Conservation (phyloP, 352 stramenopile species). For the Phytophthora crassamura region DNA sequence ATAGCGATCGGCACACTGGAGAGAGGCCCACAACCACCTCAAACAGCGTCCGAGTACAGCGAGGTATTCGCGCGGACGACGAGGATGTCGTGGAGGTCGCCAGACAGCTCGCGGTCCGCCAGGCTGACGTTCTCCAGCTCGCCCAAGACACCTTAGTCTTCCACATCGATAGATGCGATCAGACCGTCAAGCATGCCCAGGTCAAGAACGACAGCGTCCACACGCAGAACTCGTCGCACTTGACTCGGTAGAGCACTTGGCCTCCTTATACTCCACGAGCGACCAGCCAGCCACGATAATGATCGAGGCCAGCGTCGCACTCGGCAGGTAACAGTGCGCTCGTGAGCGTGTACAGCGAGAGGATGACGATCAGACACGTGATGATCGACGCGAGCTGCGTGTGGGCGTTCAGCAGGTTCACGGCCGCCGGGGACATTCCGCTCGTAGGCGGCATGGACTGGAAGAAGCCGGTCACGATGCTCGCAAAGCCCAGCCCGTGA, state of each 20-base stretch:
- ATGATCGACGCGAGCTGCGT: slow-evolving; percentile 86
- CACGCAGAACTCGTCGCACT: slow-evolving; percentile 56
- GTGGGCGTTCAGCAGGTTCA: slow-evolving; percentile 85
- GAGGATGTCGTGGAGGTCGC: slow-evolving; percentile 35
- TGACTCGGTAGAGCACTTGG: slow-evolving; percentile 72
- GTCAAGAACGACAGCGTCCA: slow-evolving; percentile 50
- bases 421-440: slow-evolving; percentile 85
- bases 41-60: slow-evolving; percentile 49
- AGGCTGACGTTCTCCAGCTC: slow-evolving; percentile 39
- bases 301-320: slow-evolving; percentile 75
- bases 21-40: background rate
- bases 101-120: slow-evolving; percentile 41
- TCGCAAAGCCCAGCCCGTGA: slow-evolving; percentile 85
- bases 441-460: slow-evolving; percentile 83
- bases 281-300: slow-evolving; percentile 90
- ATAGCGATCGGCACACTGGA: background rate
- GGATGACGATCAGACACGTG: slow-evolving; percentile 74
- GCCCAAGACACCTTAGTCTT: slow-evolving; percentile 52
- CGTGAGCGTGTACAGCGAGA: slow-evolving; percentile 86
- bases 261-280: slow-evolving; percentile 86
- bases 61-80: slow-evolving; percentile 51
- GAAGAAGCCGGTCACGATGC: slow-evolving; percentile 85
- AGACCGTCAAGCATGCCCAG: slow-evolving; percentile 52
- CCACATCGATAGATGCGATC: slow-evolving; percentile 55
- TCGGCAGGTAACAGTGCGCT: slow-evolving; percentile 82